phyloP scores from a whole-genome alignment of 2,329 filamentous ascomycete genomes.

The Penicillium brasilianum region DNA sequence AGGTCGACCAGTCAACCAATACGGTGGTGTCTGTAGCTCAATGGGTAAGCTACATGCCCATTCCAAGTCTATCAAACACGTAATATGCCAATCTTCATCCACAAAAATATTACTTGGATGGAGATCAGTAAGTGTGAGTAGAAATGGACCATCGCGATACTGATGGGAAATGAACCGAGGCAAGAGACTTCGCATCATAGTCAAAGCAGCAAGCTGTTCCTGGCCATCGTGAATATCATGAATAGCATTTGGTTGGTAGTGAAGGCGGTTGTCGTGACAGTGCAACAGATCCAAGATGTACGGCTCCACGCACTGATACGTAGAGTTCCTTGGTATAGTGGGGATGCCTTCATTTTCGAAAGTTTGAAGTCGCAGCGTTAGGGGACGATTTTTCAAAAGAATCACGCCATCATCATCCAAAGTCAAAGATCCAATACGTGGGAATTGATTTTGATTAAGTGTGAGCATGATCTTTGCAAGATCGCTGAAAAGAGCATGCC shows the following conservation, averaged over 20 bases:
- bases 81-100: constrained; percentile 37
- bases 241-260: neutral
- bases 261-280: neutral
- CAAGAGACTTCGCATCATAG: neutral
- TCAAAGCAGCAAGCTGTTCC: neutral
- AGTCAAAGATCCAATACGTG: neutral
- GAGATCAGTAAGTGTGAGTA: constrained; percentile 44
- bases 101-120: constrained; percentile 46
- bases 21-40: constrained; percentile 30
- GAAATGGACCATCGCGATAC: constrained; percentile 42
- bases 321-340: constrained; percentile 9
- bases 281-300: neutral
- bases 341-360: constrained; percentile 8
- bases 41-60: constrained; percentile 34
- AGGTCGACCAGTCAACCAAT: constrained; percentile 30
- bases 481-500: neutral
- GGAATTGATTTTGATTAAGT: neutral
- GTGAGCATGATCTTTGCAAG: neutral
- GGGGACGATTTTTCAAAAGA: neutral
- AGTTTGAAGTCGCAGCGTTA: neutral
- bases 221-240: neutral
- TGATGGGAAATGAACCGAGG: constrained; percentile 12
- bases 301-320: neutral
- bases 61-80: constrained; percentile 36
- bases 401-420: neutral